A percentile compares a stretch with the other conserved stretches of the same genome.
These are phyloP conservation scores for Rutstroemia sydowiana DNA, from an alignment of 2,329 filamentous ascomycete species.

Conservation along the genomic window DNA sequence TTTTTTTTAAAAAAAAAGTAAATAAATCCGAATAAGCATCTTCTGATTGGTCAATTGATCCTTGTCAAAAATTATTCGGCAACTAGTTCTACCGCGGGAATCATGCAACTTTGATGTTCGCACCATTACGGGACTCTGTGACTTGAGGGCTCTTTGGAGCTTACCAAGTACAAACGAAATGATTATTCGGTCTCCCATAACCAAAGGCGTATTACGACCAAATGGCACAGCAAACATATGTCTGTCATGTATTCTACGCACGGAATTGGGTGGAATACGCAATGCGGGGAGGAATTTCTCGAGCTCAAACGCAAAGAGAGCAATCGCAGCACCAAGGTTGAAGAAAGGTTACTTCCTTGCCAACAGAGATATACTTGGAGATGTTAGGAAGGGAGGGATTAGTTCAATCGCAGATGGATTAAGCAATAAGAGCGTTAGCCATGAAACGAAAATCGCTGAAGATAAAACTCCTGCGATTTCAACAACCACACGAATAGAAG, in stretches of 20 bases:
- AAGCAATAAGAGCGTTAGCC: conserved; percentile 11
- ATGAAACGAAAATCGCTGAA: not conserved
- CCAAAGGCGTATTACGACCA: not conserved
- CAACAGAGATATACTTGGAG: conserved; percentile 20
- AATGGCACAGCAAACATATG: conserved; percentile 4
- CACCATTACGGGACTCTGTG: not conserved
- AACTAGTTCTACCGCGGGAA: conserved; percentile 6
- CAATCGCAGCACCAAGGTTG: conserved; percentile 16
- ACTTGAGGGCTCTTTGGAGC: conserved; percentile 2
- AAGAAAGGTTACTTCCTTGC: conserved; percentile 26
- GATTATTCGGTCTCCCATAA: conserved; percentile 8
- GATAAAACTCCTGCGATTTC: not conserved
- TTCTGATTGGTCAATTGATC: conserved; percentile 2
- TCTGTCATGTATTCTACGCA: conserved; percentile 5
- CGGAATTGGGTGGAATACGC: conserved; percentile 5
- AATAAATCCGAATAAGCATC: too few relatives aligned
- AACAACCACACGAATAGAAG: conserved; percentile 4
- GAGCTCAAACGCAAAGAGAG: conserved; percentile 14
- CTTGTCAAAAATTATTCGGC: not conserved
- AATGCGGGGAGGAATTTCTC: conserved; percentile 21
- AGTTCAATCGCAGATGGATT: conserved; percentile 13
- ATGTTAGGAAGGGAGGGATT: conserved; percentile 18
- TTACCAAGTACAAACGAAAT: conserved; percentile 6
- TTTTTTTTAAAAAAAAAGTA: too few relatives aligned
- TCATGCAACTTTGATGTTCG: conserved; percentile 2